Base-by-base conservation (phyloP, 495 filamentous ascomycete species). In the Talaromyces trachyspermus region DNA sequence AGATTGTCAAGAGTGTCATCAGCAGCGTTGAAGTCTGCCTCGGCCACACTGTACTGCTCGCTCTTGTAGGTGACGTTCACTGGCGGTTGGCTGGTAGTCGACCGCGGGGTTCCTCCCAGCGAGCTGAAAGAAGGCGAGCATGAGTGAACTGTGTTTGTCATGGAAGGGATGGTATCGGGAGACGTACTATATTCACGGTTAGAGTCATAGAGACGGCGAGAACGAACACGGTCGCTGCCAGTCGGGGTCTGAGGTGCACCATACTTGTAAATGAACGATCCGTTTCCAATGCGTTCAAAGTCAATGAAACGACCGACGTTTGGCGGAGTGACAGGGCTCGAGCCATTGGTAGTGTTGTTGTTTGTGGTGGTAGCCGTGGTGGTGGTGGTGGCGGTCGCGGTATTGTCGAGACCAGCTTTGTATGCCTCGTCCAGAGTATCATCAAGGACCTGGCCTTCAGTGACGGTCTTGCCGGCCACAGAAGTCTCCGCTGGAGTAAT, bases 151-250 rank as follows among this genome's bases (percentile, higher is more conserved):
- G 44, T 46, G 12, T 17, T 4, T 7, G 30, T 35, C 29, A 46
- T 35, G n/a, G 44, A 36, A 15, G 30, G 44, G 44, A n/a, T 35
- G 7, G 44, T 36, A 14, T 24, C 44, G 29, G 19, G 44, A 33
- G 44, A 46, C 44, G 30, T 33, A 46, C 44, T 46, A 46, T 36
- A 46, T 11, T 46, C 30, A 37, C 24, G 35, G 44, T 46, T 46
- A 46, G 42, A 29, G 14, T 44, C 42, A 44, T 29, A 44, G 7
- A 44, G 42, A 32, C 42, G 26, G 12, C 42, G 42, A 32, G 42
- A 9, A 32, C 42, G 44, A 27, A 12, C 12, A n/a, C 11, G 17
- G 22, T 25, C n/a, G 17, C 18, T 29, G 11, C 26, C 29, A 24
- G 29, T 36, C 22, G 29, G 44, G 24, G 44, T 36, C 25, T 32